Percentiles rank a stretch among this genome's conserved stretches.
Evolutionary conservation across 177 flowering plant genomes (phyloP).

Genomic region (Vitis hybrid): DNA sequence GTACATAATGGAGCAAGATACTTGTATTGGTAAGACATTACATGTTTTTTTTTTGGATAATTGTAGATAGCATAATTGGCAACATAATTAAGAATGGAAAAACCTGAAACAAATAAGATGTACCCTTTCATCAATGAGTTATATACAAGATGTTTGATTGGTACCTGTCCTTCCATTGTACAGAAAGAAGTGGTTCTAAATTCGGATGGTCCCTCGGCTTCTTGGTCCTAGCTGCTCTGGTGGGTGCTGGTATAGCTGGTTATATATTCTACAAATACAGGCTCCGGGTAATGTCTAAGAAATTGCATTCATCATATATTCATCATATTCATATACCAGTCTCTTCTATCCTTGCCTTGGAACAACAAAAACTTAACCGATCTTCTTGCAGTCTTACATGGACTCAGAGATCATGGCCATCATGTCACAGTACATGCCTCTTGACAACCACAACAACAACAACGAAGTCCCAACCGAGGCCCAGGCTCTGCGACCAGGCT

Average conservation of each 20-base stretch:
- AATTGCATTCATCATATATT: too few relatives aligned
- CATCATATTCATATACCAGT: not conserved
- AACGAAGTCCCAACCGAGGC: slow-evolving; percentile 32
- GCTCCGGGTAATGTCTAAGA: slow-evolving; percentile 57
- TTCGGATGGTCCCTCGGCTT: slow-evolving; percentile 59
- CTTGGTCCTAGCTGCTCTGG: slow-evolving; percentile 53
- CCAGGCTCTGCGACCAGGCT: slow-evolving; percentile 49
- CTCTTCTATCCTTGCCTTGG: not conserved
- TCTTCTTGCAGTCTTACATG: slow-evolving; percentile 80
- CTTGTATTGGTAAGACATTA: slow-evolving; percentile 72
- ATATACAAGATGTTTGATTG: not conserved
- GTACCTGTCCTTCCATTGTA: slow-evolving; percentile 7
- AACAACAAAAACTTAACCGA: too few relatives aligned
- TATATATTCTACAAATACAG: slow-evolving; percentile 93
- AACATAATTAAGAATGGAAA: not conserved
- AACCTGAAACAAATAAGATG: too few relatives aligned
- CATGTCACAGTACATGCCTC: slow-evolving; percentile 98
- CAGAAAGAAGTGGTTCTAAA: slow-evolving; percentile 58
- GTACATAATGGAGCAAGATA: slow-evolving; percentile 77
- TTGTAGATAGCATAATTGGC: too few relatives aligned
- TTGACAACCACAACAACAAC: slow-evolving; percentile 56
- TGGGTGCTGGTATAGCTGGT: slow-evolving; percentile 64
- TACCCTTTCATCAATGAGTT: not conserved
- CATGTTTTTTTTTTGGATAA: not conserved
- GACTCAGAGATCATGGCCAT: slow-evolving; percentile 96